Base-by-base conservation (phyloP, 116 monocot genomes). In the Papilionanthe hybrid region DNA sequence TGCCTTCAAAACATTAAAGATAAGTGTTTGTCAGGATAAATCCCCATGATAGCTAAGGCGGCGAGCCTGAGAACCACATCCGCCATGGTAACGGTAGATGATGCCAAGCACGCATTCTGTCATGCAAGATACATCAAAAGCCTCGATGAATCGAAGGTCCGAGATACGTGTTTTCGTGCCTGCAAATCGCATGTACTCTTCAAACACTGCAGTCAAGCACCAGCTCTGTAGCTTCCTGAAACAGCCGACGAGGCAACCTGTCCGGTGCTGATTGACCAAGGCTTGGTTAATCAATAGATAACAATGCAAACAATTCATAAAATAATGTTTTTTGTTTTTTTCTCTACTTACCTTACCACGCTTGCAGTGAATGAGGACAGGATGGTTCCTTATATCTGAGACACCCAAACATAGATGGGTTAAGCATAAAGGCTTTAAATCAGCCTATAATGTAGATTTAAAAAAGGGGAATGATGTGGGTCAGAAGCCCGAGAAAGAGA, bases 191-290 rank as follows among this genome's bases (percentile, higher is more conserved):
- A 45, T 13, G 74, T 83, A 83, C 55, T 83, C 78, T 5, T 79
- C 83, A 47, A 83, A 58, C 65, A 83, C 78, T 1, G 79, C 71
- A 1, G 83, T 20, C 74, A 78, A 17, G 57, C 83, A 79, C 83
- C 83, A 83, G 63, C 44, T 79, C 65, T 83, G 79, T 27, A 83
- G 75, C 50, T 79, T 83, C 66, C 83, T 83, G 32, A 83, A 73
- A 28, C 83, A 83, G 17, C 83, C 83, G 0, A 83, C 79, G 8
- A 83, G 75, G 63, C 79, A 79, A 27, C 83, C 83, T 11, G 83
- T 83, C 20, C 83, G 83, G 75, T 83, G 83, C 83, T 83, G 79
- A 45, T n/a, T 22, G 73, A 55, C 17, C 53, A 15, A 17, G 53
- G 53, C 17, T 53, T 53, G 53, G 25, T 13, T 7, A 17, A 28